Evolutionary conservation across 345 rosid genomes (phyloP).

Genomic region (Erodium maritimum): DNA sequence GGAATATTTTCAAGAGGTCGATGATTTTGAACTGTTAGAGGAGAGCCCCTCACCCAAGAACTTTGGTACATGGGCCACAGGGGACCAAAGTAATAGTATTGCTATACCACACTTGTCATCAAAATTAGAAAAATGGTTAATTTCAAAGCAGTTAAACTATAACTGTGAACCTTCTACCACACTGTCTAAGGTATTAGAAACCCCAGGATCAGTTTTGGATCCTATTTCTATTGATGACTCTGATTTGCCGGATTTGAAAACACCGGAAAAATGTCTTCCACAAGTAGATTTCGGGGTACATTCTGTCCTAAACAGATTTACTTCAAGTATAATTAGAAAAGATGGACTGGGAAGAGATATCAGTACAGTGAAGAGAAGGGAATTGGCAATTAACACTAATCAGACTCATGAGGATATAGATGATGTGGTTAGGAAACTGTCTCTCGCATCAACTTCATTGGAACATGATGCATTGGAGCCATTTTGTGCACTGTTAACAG

Average conservation of each 20-base stretch:
- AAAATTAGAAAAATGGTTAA: conserved; percentile 67
- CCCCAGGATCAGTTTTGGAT: conserved; percentile 25
- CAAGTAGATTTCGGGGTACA: conserved; percentile 16
- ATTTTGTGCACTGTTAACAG: conserved; percentile 46
- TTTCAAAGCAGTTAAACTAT: conserved; percentile 42
- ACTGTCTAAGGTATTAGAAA: conserved; percentile 65
- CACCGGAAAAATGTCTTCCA: conserved; percentile 32
- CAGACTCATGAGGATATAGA: conserved; percentile 34
- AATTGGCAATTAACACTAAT: conserved; percentile 4
- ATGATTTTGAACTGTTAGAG: conserved; percentile 82
- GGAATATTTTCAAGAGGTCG: conserved; percentile 72
- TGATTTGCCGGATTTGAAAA: conserved; percentile 21
- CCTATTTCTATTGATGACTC: conserved; percentile 17
- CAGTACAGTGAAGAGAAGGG: conserved; percentile 12
- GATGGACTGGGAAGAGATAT: conserved; percentile 16
- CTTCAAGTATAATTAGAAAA: conserved; percentile 12
- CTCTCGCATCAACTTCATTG: conserved; percentile 42
- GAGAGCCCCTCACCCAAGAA: conserved; percentile 98
- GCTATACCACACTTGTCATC: conserved; percentile 46
- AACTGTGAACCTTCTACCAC: conserved; percentile 58
- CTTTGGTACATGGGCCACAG: conserved; percentile 46
- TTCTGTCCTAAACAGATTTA: conserved; percentile 27
- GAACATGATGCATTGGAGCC: conserved; percentile 36
- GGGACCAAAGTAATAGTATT: conserved; percentile 28
- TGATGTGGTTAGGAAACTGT: conserved; percentile 49